Conservation (phyloP, 2,329 filamentous ascomycete genomes). For the Phoma sp. region DNA sequence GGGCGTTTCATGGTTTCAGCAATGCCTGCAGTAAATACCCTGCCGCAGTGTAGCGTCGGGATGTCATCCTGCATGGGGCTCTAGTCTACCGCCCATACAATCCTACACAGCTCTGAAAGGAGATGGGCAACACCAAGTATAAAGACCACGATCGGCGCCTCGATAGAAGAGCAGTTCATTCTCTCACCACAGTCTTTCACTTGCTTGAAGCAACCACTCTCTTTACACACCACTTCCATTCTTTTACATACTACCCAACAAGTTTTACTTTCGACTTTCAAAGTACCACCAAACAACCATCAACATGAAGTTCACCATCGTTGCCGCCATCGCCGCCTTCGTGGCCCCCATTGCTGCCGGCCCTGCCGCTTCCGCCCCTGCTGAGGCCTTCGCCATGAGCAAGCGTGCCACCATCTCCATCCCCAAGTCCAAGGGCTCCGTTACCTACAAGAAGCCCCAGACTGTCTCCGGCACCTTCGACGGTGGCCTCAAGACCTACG, state of each 20-base stretch:
- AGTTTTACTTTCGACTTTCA: constrained; percentile 19
- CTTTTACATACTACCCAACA: constrained; percentile 28
- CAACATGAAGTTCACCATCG: constrained; percentile 45
- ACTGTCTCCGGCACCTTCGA: constrained; percentile 37
- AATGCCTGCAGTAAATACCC: not conserved
- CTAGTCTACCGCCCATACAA: constrained; percentile 6
- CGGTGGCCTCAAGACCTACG: constrained; percentile 45
- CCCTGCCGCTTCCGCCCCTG: constrained; percentile 31
- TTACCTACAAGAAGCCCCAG: constrained; percentile 35
- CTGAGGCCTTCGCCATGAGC: constrained; percentile 32
- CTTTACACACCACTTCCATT: constrained; percentile 24
- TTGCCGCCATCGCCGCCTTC: constrained; percentile 36
- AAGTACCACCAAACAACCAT: constrained; percentile 23
- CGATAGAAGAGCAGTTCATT: constrained; percentile 11
- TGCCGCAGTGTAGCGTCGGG: constrained; percentile 15
- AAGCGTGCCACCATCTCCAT: constrained; percentile 42
- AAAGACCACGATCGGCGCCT: constrained; percentile 6
- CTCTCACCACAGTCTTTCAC: constrained; percentile 25
- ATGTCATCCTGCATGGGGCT: constrained; percentile 11
- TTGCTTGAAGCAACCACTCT: constrained; percentile 36
- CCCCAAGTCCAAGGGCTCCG: constrained; percentile 41
- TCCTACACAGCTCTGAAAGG: not conserved
- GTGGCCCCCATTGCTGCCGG: constrained; percentile 37
- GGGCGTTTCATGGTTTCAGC: constrained; percentile 14
- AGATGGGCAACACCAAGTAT: not conserved